Evolutionary conservation across 2,329 filamentous ascomycete genomes (phyloP), one percentile per base, ranked within the genome.

Genomic region (Fragosphaeria purpurea): DNA sequence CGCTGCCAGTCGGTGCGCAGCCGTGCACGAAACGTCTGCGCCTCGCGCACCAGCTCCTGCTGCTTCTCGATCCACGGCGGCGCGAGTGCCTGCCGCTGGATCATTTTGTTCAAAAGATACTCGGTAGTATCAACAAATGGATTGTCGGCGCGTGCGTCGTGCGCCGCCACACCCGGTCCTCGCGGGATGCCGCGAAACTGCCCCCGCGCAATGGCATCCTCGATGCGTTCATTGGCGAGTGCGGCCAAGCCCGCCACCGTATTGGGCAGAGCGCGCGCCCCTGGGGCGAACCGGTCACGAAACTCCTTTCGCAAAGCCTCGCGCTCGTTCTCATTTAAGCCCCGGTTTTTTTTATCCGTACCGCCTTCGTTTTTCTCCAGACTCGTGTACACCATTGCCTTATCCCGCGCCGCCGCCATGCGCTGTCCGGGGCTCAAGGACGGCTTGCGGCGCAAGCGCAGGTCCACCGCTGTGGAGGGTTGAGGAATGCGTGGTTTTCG

Each of bases 1-100:
- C 89, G 76, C 62, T 79, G 82, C 91, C 91, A 97, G 59, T 95
- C 88, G 41, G 75, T 79, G 38, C 90, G 74, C 54, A 97, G 62
- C n/a, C 88, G 73, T 3, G 73, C 69, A 2, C 93, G 78, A 62
- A 98, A 96, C 1, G 75, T 73, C 10, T 73, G 76, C 1, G 83
- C 77, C 0, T 86, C 77, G 53, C 79, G 81, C 9, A 82, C 76
- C 6, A 97, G 71, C 60, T 96, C 89, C 63, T 97, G 91, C 65
- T 98, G 93, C 68, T 96, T 97, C 67, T 98, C 93, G 53, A 98
- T 97, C 93, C 93, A 98, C 0, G 91, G 91, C 1, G 93, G 93
- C 1, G 95, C 88, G 53, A 97, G 87, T 22, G 95, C 90, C 66
- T 98, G 93, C 52, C 86, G 85, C 68, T 96, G 87, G 56, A 98